Conservation (phyloP, 768 basidiomycete genomes). For the Russula compacta region DNA sequence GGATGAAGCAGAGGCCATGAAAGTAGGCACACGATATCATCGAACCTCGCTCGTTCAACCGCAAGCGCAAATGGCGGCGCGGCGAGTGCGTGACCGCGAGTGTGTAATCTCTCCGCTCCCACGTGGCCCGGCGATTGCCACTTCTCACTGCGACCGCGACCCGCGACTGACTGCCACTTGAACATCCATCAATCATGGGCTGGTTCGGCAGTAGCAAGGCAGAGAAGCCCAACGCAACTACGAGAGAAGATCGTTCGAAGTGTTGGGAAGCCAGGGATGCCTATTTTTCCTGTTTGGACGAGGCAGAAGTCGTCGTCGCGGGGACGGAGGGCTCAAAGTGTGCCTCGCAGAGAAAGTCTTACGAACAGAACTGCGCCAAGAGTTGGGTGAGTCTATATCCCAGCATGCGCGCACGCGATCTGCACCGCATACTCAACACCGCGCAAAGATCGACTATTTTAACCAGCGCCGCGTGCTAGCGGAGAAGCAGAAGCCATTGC, state of each 20-base stretch:
- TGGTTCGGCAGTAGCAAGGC: conserved; percentile 32
- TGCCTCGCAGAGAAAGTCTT: conserved; percentile 42
- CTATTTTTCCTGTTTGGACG: conserved; percentile 81
- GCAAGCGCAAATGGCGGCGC: no score
- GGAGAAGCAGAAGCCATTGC: conserved; percentile 66
- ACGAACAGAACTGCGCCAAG: conserved; percentile 70
- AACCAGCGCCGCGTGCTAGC: conserved; percentile 82
- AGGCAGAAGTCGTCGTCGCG: conserved; percentile 54
- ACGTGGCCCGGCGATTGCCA: not conserved
- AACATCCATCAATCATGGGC: conserved; percentile 21
- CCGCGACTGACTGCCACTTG: no score
- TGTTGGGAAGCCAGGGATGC: conserved; percentile 84
- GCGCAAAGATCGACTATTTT: conserved; percentile 79
- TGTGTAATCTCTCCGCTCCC: not conserved
- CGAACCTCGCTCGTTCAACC: not conserved
- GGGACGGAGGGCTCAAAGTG: conserved; percentile 66
- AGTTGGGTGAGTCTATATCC: conserved; percentile 64
- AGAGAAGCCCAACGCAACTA: conserved; percentile 35
- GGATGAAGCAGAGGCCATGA: conserved; percentile 21
- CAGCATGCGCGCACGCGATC: not conserved
- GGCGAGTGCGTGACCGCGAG: not conserved
- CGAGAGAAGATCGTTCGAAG: conserved; percentile 58
- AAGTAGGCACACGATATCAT: conserved; percentile 5
- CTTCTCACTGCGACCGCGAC: not conserved
- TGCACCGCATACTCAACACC: not conserved